A percentile compares a stretch with the other conserved stretches of the same genome.
phyloP scores from a whole-genome alignment of 2,329 filamentous ascomycete genomes.

The Neofusicoccum sp. region DNA sequence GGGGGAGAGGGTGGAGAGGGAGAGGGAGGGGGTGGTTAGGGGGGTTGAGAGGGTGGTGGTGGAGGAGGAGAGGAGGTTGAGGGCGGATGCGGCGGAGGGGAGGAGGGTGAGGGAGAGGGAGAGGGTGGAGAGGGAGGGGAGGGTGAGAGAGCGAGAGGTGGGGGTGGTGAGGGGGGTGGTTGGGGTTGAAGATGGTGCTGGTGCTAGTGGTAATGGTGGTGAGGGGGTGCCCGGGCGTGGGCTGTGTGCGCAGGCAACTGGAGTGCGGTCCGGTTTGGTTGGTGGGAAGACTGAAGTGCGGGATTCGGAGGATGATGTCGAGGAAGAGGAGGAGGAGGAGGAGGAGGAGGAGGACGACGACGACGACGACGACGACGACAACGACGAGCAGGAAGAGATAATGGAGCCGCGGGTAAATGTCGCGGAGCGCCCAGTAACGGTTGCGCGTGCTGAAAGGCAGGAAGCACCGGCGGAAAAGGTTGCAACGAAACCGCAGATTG shows the following conservation, averaged over 20 bases:
- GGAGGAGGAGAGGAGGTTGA: not conserved
- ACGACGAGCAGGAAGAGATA: too few relatives aligned
- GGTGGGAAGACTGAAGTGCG: too few relatives aligned
- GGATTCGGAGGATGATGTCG: not conserved
- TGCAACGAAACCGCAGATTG: too few relatives aligned
- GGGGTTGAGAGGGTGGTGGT: not conserved
- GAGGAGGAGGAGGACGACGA: not conserved
- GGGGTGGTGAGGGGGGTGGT: not conserved
- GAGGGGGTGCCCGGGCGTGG: too few relatives aligned
- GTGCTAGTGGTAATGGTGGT: too few relatives aligned
- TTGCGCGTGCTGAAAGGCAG: too few relatives aligned
- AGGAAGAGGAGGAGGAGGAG: not conserved
- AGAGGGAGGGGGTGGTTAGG: not conserved
- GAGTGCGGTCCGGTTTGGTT: too few relatives aligned
- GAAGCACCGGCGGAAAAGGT: too few relatives aligned
- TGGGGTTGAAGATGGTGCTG: not conserved
- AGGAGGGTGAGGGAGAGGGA: not conserved
- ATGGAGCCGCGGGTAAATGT: too few relatives aligned
- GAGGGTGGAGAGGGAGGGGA: not conserved
- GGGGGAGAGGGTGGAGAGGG: not conserved
- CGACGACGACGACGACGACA: too few relatives aligned
- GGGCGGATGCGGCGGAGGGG: not conserved
- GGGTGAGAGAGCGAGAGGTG: not conserved
- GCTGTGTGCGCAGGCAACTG: too few relatives aligned
- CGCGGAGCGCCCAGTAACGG: too few relatives aligned